Conservation (phyloP, 306 rosid species). For the Vigna unguiculata region DNA sequence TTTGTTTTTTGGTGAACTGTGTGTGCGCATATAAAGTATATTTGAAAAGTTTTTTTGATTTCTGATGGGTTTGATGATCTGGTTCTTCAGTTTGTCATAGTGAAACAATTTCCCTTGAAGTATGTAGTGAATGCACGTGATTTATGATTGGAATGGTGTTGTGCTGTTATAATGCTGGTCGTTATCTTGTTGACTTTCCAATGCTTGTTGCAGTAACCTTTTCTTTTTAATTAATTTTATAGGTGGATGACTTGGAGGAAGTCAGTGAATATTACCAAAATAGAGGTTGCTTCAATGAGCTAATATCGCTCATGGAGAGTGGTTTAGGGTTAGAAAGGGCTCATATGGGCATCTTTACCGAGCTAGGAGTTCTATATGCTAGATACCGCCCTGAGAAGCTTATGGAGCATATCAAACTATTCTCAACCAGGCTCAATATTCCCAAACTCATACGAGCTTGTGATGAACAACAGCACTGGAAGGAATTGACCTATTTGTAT, state of each 20-base stretch:
- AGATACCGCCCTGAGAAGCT: slow-evolving; percentile 98
- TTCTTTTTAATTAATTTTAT: slow-evolving; percentile 23
- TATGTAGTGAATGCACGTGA: slow-evolving; percentile 29
- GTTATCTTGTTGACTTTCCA: slow-evolving; percentile 32
- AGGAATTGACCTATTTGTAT: slow-evolving; percentile 91
- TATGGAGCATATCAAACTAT: slow-evolving; percentile 98
- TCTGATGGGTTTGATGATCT: slow-evolving; percentile 22
- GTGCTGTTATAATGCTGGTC: slow-evolving; percentile 21
- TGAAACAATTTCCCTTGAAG: slow-evolving; percentile 14
- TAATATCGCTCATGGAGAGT: slow-evolving; percentile 99
- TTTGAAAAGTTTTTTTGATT: slow-evolving; percentile 28
- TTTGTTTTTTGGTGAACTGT: slow-evolving; percentile 23
- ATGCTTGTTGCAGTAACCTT: slow-evolving; percentile 10
- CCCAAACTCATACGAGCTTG: slow-evolving; percentile 98
- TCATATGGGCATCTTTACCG: slow-evolving; percentile 99
- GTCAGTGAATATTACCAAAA: slow-evolving; percentile 99
- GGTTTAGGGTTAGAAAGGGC: slow-evolving; percentile 99
- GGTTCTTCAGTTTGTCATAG: slow-evolving; percentile 16
- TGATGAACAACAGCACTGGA: slow-evolving; percentile 99
- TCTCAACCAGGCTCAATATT: slow-evolving; percentile 96
- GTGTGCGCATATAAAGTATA: background rate
- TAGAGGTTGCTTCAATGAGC: slow-evolving; percentile 95
- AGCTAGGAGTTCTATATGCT: slow-evolving; percentile 96
- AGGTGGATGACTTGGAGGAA: slow-evolving; percentile 99
- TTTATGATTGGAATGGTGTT: slow-evolving; percentile 40